Percentiles rank a stretch among this genome's conserved stretches.
These are phyloP conservation scores for Corylus americana DNA, from an alignment of 306 rosid genomes.

Conservation along the genomic window DNA sequence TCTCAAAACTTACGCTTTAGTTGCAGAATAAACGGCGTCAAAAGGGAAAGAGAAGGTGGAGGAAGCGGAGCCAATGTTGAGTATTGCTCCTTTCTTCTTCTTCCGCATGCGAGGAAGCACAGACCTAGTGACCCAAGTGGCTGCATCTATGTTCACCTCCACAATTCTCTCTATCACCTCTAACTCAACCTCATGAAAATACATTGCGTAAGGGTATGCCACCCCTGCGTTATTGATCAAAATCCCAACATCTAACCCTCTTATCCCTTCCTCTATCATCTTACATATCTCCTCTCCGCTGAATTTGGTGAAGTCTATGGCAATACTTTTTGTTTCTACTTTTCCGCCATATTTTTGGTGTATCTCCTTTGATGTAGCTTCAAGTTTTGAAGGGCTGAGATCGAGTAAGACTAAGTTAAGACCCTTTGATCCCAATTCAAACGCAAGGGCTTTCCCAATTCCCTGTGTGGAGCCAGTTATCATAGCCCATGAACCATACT, in stretches of 20 bases:
- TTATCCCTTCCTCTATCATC: constrained; percentile 20
- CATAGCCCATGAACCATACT: constrained; percentile 78
- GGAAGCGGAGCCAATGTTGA: constrained; percentile 59
- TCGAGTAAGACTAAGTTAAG: constrained; percentile 65
- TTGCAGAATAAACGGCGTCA: constrained; percentile 44
- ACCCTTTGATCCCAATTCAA: constrained; percentile 58
- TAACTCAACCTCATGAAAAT: constrained; percentile 65
- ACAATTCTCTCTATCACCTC: constrained; percentile 43
- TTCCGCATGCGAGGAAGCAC: constrained; percentile 52
- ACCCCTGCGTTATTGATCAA: constrained; percentile 75
- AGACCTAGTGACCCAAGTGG: constrained; percentile 51
- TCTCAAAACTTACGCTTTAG: constrained; percentile 48
- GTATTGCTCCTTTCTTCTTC: constrained; percentile 54
- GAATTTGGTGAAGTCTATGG: constrained; percentile 38
- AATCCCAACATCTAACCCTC: constrained; percentile 37
- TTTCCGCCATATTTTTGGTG: background rate
- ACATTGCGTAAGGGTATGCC: constrained; percentile 55
- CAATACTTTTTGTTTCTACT: constrained; percentile 14
- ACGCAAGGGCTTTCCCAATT: constrained; percentile 74
- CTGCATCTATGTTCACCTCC: constrained; percentile 43
- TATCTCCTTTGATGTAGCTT: constrained; percentile 47
- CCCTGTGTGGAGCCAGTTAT: constrained; percentile 87
- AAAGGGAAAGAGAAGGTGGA: constrained; percentile 55
- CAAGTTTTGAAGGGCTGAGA: constrained; percentile 50
- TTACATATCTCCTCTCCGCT: no score